Percentiles rank a stretch among this genome's conserved stretches.
Evolutionary conservation across 345 rosid species (phyloP).

Genomic region (Citrus glauca): DNA sequence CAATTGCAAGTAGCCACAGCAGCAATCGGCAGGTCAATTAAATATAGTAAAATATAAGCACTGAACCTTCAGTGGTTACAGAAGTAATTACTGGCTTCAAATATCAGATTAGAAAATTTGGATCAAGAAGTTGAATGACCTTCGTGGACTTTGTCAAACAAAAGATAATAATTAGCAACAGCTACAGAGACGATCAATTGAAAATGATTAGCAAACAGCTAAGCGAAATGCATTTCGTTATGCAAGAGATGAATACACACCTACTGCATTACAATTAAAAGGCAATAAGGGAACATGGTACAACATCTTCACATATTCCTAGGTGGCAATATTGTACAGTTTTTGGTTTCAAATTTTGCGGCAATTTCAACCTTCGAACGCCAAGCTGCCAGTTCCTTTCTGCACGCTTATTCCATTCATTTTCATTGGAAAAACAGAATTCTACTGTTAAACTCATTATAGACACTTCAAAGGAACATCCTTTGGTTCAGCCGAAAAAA

Average conservation of each 20-base stretch:
- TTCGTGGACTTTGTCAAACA: constrained; percentile 61
- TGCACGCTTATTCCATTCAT: too few relatives aligned
- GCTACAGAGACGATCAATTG: constrained; percentile 46
- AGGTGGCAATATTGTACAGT: too few relatives aligned
- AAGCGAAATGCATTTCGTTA: neutral
- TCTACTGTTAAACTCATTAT: too few relatives aligned
- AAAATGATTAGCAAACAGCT: constrained; percentile 25
- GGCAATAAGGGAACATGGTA: neutral
- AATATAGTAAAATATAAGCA: neutral
- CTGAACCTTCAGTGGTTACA: neutral
- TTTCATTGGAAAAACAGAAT: too few relatives aligned
- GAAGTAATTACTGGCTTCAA: neutral
- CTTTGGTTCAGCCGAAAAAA: too few relatives aligned
- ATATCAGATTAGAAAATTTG: neutral
- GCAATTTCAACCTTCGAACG: too few relatives aligned
- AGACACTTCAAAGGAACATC: too few relatives aligned
- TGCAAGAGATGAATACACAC: neutral
- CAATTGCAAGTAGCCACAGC: neutral
- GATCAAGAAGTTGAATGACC: constrained; percentile 1
- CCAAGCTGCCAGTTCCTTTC: too few relatives aligned
- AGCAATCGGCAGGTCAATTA: neutral
- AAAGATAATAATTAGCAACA: too few relatives aligned
- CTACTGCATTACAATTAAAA: neutral
- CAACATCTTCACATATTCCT: too few relatives aligned
- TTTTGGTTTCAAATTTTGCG: too few relatives aligned